A percentile compares a stretch with the other conserved stretches of the same genome.
These are phyloP conservation scores for Saturnispora serradocipensis DNA, from an alignment of 805 yeast species.

Conservation along the genomic window DNA sequence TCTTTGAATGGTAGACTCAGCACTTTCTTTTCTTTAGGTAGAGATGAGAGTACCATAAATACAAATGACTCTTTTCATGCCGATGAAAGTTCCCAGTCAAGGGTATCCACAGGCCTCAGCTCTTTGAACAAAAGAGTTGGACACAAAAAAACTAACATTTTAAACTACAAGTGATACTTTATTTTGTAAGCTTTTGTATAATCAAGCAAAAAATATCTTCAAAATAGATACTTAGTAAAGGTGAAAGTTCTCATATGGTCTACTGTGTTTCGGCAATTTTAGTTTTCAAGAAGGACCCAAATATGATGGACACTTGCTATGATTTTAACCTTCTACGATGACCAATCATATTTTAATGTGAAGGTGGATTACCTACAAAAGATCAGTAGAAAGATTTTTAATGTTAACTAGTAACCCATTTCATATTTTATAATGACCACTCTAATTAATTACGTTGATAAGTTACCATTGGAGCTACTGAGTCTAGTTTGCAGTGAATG, in stretches of 20 bases:
- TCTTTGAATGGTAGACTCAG: background rate
- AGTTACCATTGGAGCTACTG: slow-evolving; percentile 1
- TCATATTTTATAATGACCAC: background rate
- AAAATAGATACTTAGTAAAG: too few relatives aligned
- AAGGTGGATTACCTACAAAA: too few relatives aligned
- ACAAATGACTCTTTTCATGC: slow-evolving; percentile 4
- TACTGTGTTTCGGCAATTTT: too few relatives aligned
- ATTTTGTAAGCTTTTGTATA: too few relatives aligned
- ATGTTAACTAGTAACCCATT: background rate
- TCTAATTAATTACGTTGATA: background rate
- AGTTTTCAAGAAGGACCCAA: too few relatives aligned
- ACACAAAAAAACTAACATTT: slow-evolving; percentile 1
- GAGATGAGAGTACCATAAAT: slow-evolving; percentile 1
- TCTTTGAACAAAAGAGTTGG: background rate
- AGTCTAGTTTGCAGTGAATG: slow-evolving; percentile 1
- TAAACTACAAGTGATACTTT: background rate
- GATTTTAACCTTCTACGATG: background rate
- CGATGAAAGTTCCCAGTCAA: background rate
- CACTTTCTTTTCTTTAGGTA: background rate
- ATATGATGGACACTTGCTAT: background rate
- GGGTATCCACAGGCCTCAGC: background rate
- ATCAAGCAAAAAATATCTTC: too few relatives aligned
- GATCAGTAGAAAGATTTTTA: too few relatives aligned
- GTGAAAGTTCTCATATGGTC: too few relatives aligned
- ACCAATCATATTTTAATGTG: background rate